Conservation (phyloP, 2,329 filamentous ascomycete species). For the Diaporthe citri region DNA sequence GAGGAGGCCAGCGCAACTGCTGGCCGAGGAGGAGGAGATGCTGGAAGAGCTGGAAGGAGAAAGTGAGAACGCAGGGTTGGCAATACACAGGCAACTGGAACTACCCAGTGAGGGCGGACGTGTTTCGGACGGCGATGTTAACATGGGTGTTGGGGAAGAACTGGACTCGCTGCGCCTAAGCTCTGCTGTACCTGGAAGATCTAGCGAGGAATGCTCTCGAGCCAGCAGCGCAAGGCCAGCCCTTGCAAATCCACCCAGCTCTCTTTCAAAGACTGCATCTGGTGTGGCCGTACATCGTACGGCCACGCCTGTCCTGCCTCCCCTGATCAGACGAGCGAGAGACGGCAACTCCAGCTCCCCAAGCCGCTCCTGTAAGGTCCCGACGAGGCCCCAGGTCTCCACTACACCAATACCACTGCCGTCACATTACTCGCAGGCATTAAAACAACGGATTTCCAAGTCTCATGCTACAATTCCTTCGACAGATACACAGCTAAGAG, state of each 20-base stretch:
- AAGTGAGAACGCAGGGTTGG: constrained; percentile 45
- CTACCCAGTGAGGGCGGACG: constrained; percentile 30
- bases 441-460: neutral
- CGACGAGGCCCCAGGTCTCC: neutral
- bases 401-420: constrained; percentile 35
- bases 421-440: neutral
- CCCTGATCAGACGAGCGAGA: neutral
- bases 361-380: neutral
- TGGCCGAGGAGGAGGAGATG: constrained; percentile 43
- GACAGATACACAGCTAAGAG: neutral
- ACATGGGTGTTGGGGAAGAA: constrained; percentile 32
- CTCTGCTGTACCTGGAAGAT: neutral
- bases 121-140: constrained; percentile 23
- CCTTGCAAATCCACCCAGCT: neutral
- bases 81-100: constrained; percentile 46
- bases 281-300: neutral
- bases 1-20: constrained; percentile 44
- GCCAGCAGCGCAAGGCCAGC: constrained; percentile 38
- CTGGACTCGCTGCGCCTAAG: neutral
- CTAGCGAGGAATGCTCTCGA: constrained; percentile 31
- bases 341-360: neutral
- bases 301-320: neutral
- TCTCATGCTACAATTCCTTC: neutral
- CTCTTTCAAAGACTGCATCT: neutral
- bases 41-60: constrained; percentile 25